Conservation (phyloP, 139 green algal genomes). For the Klebsormidium nitens region DNA sequence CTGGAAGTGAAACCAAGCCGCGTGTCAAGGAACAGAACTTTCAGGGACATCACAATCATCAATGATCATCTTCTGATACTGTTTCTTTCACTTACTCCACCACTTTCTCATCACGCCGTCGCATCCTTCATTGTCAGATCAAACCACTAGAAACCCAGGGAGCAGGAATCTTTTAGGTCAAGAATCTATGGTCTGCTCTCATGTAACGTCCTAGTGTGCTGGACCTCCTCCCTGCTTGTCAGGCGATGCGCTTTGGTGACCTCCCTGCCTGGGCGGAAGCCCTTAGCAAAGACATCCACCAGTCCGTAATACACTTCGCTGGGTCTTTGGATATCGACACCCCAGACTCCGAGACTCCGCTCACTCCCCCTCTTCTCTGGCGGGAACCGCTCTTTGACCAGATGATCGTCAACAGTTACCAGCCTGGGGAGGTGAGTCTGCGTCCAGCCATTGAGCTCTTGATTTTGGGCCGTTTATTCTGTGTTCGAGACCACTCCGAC, state of each 20-base stretch:
- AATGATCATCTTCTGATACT: too few relatives aligned
- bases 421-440: constrained; percentile 8
- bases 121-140: background rate
- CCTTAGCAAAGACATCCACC: background rate
- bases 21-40: too few relatives aligned
- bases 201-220: background rate
- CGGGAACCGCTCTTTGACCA: constrained; percentile 25
- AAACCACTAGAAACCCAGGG: too few relatives aligned
- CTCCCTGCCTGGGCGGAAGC: background rate
- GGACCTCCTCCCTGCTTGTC: background rate
- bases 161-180: too few relatives aligned
- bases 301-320: background rate
- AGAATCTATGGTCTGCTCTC: too few relatives aligned
- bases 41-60: too few relatives aligned
- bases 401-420: constrained; percentile 29
- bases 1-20: too few relatives aligned
- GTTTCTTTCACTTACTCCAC: background rate
- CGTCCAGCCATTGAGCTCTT: background rate
- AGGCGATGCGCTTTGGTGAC: constrained; percentile 15
- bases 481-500: background rate
- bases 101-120: background rate
- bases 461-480: background rate
- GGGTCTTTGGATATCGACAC: too few relatives aligned
- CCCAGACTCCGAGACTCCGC: constrained; percentile 1
- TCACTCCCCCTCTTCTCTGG: background rate